Percentiles rank a stretch among this genome's conserved stretches.
Evolutionary conservation across 371 early-diverging fungal species (phyloP).

Genomic region (Mucor sp.): DNA sequence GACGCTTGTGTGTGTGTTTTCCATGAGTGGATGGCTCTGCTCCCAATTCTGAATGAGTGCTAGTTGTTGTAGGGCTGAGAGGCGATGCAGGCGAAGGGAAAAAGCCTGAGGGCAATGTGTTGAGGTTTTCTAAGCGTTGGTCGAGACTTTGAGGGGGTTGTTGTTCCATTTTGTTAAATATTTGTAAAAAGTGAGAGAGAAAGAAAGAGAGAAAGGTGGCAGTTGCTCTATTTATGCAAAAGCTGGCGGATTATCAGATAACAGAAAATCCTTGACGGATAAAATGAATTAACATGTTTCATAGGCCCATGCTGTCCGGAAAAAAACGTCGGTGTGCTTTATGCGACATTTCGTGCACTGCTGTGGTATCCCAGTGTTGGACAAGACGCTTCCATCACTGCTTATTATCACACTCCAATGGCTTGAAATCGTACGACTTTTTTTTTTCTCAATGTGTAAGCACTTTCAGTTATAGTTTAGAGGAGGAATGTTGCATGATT

Average conservation of each 20-base stretch:
- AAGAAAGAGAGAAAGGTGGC: background rate
- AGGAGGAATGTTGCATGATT: background rate
- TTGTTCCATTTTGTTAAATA: background rate
- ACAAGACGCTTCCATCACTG: background rate
- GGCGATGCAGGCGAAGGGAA: conserved; percentile 16
- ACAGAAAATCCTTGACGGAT: background rate
- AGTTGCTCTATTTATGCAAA: background rate
- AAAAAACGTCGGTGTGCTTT: background rate
- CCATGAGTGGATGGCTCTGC: background rate
- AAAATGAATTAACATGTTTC: background rate
- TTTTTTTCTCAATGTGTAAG: background rate
- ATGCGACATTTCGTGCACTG: background rate
- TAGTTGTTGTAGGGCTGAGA: background rate
- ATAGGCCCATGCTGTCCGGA: background rate
- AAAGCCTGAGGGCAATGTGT: conserved; percentile 9
- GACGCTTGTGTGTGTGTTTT: background rate
- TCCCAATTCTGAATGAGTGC: background rate
- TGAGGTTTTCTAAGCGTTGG: background rate
- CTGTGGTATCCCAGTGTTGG: background rate
- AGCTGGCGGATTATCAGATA: background rate
- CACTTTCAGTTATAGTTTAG: background rate
- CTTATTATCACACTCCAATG: background rate
- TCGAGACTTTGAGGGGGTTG: background rate
- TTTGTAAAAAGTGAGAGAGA: too few species aligned
- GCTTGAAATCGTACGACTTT: background rate